These are phyloP conservation scores for Picocystis sp. DNA, from an alignment of 163 green algal genomes.

Conservation along the genomic window DNA sequence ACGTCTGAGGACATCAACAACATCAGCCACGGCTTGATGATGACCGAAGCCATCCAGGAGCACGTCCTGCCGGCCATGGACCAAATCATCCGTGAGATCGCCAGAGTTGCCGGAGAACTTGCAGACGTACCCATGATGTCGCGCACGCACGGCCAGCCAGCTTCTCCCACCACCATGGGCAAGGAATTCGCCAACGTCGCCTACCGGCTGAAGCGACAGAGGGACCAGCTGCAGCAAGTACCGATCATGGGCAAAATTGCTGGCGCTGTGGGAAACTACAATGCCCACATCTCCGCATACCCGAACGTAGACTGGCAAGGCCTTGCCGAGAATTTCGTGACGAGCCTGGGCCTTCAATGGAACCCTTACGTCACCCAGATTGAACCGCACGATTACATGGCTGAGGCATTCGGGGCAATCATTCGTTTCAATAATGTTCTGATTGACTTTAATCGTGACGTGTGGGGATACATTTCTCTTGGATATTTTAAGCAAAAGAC, in stretches of 20 bases:
- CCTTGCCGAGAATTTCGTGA: constrained; percentile 29
- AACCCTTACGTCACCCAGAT: constrained; percentile 68
- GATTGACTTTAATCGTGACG: constrained; percentile 92
- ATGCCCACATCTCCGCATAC: constrained; percentile 88
- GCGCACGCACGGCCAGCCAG: constrained; percentile 93
- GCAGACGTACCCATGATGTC: constrained; percentile 76
- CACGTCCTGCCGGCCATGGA: constrained; percentile 84
- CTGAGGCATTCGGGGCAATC: constrained; percentile 80
- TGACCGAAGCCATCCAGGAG: constrained; percentile 57
- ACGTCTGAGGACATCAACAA: constrained; percentile 99
- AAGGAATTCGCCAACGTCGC: constrained; percentile 97
- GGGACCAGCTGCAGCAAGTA: constrained; percentile 40
- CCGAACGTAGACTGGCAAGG: constrained; percentile 75
- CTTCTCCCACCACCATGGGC: constrained; percentile 89
- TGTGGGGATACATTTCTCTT: constrained; percentile 96
- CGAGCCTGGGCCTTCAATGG: constrained; percentile 19
- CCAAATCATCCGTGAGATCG: constrained; percentile 45
- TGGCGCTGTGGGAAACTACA: constrained; percentile 97
- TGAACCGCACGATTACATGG: constrained; percentile 98
- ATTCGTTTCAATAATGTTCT: constrained; percentile 92
- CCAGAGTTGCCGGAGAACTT: constrained; percentile 47
- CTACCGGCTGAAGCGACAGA: constrained; percentile 38
- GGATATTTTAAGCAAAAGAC: constrained; percentile 94
- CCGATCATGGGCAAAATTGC: constrained; percentile 85
- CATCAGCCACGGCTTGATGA: constrained; percentile 85